A percentile compares a stretch with the other conserved stretches of the same genome.
phyloP scores from a whole-genome alignment of 176 grass and related monocot species.

The Hordeum vulgare region DNA sequence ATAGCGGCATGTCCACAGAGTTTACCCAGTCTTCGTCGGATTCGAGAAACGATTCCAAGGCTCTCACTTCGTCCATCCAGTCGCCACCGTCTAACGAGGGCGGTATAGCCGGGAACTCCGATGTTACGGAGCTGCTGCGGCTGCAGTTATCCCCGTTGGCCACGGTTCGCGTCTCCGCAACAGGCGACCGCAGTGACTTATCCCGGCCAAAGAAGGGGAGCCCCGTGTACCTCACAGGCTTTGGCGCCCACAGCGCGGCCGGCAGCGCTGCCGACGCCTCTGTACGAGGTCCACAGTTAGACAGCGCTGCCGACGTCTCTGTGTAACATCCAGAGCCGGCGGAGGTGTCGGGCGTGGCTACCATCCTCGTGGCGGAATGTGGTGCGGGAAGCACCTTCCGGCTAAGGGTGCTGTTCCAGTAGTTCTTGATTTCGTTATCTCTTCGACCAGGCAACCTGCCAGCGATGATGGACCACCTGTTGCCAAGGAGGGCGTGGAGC shows the following conservation, averaged over 20 bases:
- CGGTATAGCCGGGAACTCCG: too few relatives aligned
- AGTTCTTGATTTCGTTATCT: constrained; percentile 98
- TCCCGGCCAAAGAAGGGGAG: constrained; percentile 19
- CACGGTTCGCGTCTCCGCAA: not conserved
- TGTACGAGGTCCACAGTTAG: not conserved
- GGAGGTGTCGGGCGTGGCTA: not conserved
- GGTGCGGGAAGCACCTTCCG: constrained; percentile 17
- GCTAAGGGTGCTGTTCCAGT: constrained; percentile 81
- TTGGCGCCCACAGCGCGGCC: constrained; percentile 31
- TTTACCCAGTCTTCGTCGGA: constrained; percentile 48
- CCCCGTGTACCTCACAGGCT: constrained; percentile 32
- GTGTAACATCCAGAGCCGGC: not conserved
- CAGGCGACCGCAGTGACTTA: not conserved
- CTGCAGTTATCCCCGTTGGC: constrained; percentile 19
- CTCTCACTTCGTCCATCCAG: constrained; percentile 60
- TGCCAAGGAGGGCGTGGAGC: constrained; percentile 73
- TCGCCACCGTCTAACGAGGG: constrained; percentile 20
- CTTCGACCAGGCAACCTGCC: constrained; percentile 81
- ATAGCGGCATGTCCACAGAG: not conserved
- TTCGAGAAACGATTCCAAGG: constrained; percentile 53
- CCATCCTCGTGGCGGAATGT: not conserved
- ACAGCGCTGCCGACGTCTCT: not conserved
- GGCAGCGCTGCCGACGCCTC: not conserved
- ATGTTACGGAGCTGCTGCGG: constrained; percentile 1
- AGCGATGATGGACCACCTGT: constrained; percentile 80